Evolutionary conservation across 495 filamentous ascomycete genomes (phyloP).

Genomic region (Pyrenopolyporus hunteri): DNA sequence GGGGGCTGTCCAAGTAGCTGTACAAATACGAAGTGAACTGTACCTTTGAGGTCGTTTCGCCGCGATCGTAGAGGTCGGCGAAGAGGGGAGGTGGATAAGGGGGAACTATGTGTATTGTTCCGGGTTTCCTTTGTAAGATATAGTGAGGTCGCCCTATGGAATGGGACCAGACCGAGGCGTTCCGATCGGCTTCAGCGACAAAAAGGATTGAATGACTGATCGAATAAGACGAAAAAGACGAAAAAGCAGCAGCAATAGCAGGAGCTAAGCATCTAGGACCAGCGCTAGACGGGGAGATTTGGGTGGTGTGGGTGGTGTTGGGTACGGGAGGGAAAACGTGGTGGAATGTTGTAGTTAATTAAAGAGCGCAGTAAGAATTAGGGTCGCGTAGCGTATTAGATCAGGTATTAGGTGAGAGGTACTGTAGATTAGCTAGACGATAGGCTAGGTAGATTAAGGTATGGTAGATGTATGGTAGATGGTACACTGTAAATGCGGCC

Average conservation of each 20-base stretch:
- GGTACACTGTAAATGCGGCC: conserved; percentile 14
- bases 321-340: not conserved
- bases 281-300: conserved; percentile 22
- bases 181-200: conserved; percentile 13
- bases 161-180: conserved; percentile 12
- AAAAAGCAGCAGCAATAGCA: not conserved
- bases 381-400: too few species aligned
- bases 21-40: conserved; percentile 21
- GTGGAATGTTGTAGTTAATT: conserved; percentile 13
- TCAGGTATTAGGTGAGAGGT: too few species aligned
- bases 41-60: conserved; percentile 18
- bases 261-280: conserved; percentile 20
- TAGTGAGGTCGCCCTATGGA: conserved; percentile 2
- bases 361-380: conserved; percentile 12
- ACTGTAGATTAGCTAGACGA: too few species aligned
- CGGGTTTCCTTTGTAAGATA: conserved; percentile 8
- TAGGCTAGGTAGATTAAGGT: not conserved
- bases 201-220: not conserved
- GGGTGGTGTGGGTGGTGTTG: not conserved
- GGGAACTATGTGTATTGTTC: not conserved
- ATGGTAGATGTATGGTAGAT: not conserved
- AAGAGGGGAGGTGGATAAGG: not conserved
- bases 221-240: not conserved
- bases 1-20: conserved; percentile 21
- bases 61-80: not conserved